Percentiles rank a stretch among this genome's conserved stretches.
These are phyloP conservation scores for Pythium grandisporangium DNA, from an alignment of 352 stramenopile genomes.

Conservation along the genomic window DNA sequence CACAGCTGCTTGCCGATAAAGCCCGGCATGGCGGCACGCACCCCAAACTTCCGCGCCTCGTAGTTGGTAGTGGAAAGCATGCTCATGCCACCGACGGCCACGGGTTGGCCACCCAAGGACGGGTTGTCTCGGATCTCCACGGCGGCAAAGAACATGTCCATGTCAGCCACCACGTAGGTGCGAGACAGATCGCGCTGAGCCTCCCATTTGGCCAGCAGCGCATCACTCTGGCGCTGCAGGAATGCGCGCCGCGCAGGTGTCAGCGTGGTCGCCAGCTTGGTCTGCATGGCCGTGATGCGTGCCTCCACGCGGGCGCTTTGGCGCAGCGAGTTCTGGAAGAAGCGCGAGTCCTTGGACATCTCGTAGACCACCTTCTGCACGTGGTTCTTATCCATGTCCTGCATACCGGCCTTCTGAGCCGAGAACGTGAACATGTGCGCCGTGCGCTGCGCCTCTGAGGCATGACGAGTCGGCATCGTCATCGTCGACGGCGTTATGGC, in stretches of 20 bases:
- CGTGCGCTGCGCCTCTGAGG: slow-evolving; percentile 1
- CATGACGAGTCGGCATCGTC: no score
- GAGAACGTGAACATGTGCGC: slow-evolving; percentile 75
- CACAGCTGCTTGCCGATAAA: slow-evolving; percentile 96
- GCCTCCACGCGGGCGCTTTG: slow-evolving; percentile 85
- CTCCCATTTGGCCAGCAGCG: slow-evolving; percentile 42
- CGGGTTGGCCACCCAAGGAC: slow-evolving; percentile 76
- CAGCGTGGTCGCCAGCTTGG: slow-evolving; percentile 50
- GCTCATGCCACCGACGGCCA: slow-evolving; percentile 86
- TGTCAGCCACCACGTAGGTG: slow-evolving; percentile 90
- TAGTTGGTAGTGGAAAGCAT: slow-evolving; percentile 98
- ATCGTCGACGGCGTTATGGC: no score
- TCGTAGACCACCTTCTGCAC: slow-evolving; percentile 92
- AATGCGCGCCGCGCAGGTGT: slow-evolving; percentile 19
- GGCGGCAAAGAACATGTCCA: slow-evolving; percentile 97
- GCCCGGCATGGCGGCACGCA: slow-evolving; percentile 93
- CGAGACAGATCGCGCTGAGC: slow-evolving; percentile 36
- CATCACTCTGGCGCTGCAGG: slow-evolving; percentile 31
- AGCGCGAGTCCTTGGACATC: slow-evolving; percentile 90
- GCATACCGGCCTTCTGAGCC: slow-evolving; percentile 83
- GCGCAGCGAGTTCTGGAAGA: slow-evolving; percentile 88
- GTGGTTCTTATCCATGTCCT: slow-evolving; percentile 77
- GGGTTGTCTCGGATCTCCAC: slow-evolving; percentile 93
- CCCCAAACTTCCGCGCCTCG: slow-evolving; percentile 88
- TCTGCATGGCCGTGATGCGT: slow-evolving; percentile 66